Evolutionary conservation across 2,329 filamentous ascomycete genomes (phyloP), one percentile per base, ranked within the genome.

Genomic region (Hypoxylon sp.): DNA sequence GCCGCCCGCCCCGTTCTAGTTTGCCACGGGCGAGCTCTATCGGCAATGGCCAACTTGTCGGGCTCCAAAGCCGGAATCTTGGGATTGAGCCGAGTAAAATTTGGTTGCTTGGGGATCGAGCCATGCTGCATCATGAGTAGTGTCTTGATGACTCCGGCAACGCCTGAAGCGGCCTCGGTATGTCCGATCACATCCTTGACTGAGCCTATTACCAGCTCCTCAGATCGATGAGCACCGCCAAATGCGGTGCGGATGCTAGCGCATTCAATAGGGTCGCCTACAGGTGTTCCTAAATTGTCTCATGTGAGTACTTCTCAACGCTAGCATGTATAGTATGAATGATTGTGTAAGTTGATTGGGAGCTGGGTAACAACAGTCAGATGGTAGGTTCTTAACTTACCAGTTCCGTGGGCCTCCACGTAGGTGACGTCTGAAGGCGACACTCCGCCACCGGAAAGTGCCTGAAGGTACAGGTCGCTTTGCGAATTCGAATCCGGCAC

Each of bases 331-430:
- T 4, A 27, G 13, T 4, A 24, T 13, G 10, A 27, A n/a, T n/a
- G n/a, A n/a, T n/a, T n/a, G n/a, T n/a, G n/a, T n/a, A n/a, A n/a
- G n/a, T n/a, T n/a, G n/a, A n/a, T n/a, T n/a, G n/a, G n/a, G n/a
- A n/a, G n/a, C n/a, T n/a, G n/a, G n/a, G n/a, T n/a, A n/a, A n/a
- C n/a, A n/a, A n/a, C n/a, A n/a, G n/a, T n/a, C n/a, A n/a, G 24
- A 27, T 4, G 24, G 24, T 27, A 27, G n/a, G 29, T 27, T 19
- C 21, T 44, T 2, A 35, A 31, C 62, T 65, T 65, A 10, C 81
- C 81, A 0, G 81, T 83, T 6, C 81, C 81, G 53, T 76, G 78
- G 5, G 78, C 76, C 62, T 80, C 79, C 5, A 81, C 78, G 13
- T 75, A 77, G 1, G 73, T 72, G 13, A 80, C 74, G 21, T 76